Percentiles rank a stretch among this genome's conserved stretches.
phyloP scores from a whole-genome alignment of 768 basidiomycete species.

The Agaricus bisporus region DNA sequence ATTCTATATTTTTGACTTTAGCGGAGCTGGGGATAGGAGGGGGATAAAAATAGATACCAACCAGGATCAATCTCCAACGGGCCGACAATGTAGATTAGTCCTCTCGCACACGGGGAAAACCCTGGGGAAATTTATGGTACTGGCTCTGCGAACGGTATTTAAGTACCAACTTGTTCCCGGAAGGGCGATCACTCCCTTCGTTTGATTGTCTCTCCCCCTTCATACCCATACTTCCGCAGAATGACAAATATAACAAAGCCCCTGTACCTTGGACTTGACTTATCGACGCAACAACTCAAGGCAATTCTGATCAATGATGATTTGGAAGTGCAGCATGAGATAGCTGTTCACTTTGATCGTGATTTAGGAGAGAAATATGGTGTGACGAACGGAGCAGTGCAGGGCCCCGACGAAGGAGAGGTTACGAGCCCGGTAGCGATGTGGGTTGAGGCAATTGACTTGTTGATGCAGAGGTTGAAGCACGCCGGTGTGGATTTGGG shows the following conservation, averaged over 20 bases:
- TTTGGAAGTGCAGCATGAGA: slow-evolving; percentile 56
- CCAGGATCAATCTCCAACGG: background rate
- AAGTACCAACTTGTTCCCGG: background rate
- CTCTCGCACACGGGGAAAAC: background rate
- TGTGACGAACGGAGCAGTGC: slow-evolving; percentile 60
- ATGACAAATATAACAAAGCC: slow-evolving; percentile 12
- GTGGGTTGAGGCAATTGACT: slow-evolving; percentile 84
- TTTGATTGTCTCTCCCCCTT: background rate
- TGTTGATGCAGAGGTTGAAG: slow-evolving; percentile 61
- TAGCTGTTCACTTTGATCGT: slow-evolving; percentile 71
- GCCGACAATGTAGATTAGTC: background rate
- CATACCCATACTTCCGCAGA: background rate
- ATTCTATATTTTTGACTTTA: background rate
- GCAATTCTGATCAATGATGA: slow-evolving; percentile 61
- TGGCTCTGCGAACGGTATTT: background rate
- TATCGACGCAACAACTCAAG: slow-evolving; percentile 84
- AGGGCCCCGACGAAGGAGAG: slow-evolving; percentile 61
- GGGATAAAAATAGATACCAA: background rate
- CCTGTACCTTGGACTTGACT: slow-evolving; percentile 75
- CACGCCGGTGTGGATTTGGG: slow-evolving; percentile 51
- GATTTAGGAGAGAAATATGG: slow-evolving; percentile 63
- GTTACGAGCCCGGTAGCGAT: slow-evolving; percentile 77
- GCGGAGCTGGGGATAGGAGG: no score
- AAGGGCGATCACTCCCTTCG: background rate
- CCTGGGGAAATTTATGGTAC: background rate